phyloP scores from a whole-genome alignment of 1,139 yeast species.

The Candida labiduridarum region DNA sequence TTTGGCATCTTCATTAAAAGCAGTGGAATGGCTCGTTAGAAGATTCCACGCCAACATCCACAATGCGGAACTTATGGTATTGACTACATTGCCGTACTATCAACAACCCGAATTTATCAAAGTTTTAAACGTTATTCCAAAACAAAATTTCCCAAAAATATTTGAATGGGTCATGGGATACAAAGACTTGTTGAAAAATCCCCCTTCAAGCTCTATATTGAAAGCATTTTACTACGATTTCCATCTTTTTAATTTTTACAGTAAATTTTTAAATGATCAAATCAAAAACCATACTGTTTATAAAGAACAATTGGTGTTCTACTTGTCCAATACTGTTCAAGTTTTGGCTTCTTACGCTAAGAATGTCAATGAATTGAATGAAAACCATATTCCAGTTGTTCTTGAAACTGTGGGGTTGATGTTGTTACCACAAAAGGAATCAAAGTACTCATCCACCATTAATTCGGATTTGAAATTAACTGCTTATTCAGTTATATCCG shows the following conservation, averaged over 20 bases:
- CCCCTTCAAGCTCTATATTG: conserved; percentile 69
- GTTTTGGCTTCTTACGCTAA: conserved; percentile 41
- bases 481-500: conserved; percentile 80
- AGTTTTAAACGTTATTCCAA: conserved; percentile 68
- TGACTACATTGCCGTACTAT: conserved; percentile 79
- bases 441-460: conserved; percentile 29
- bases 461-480: conserved; percentile 75
- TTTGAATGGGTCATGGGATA: conserved; percentile 73
- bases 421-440: conserved; percentile 32
- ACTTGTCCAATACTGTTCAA: conserved; percentile 75
- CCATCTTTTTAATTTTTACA: conserved; percentile 67
- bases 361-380: conserved; percentile 31
- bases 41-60: conserved; percentile 85
- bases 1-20: conserved; percentile 74
- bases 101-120: conserved; percentile 72
- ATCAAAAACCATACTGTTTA: conserved; percentile 59
- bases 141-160: conserved; percentile 66
- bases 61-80: conserved; percentile 70
- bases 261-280: conserved; percentile 58
- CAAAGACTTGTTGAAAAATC: conserved; percentile 64
- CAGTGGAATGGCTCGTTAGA: conserved; percentile 94
- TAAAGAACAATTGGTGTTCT: conserved; percentile 75
- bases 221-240: conserved; percentile 70
- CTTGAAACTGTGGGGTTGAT: conserved; percentile 60
- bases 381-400: conserved; percentile 50